phyloP scores from a whole-genome alignment of 805 yeast species.

The Sugiyamaella smithiae region DNA sequence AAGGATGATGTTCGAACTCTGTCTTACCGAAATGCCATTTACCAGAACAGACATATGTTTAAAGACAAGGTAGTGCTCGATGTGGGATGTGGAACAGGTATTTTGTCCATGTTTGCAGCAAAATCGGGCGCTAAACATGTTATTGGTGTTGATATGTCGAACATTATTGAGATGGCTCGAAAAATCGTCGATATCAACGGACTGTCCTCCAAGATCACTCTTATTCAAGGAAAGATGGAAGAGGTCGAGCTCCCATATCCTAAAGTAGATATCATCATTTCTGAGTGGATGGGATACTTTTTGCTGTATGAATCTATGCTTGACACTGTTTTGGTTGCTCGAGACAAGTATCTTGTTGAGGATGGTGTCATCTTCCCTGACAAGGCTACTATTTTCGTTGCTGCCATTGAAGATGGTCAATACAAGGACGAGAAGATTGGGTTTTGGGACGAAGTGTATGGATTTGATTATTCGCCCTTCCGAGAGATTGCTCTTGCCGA shows the following conservation, averaged over 20 bases:
- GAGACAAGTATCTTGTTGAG: conserved; percentile 75
- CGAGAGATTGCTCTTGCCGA: conserved; percentile 82
- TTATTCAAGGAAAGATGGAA: conserved; percentile 89
- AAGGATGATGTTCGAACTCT: conserved; percentile 92
- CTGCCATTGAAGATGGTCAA: conserved; percentile 89
- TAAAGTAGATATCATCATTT: conserved; percentile 88
- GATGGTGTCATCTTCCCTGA: conserved; percentile 96
- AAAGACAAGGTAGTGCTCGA: conserved; percentile 92
- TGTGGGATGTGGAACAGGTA: conserved; percentile 99
- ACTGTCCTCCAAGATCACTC: conserved; percentile 77
- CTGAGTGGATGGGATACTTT: conserved; percentile 99
- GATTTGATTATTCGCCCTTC: conserved; percentile 93
- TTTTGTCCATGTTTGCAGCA: conserved; percentile 95
- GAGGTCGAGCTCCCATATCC: conserved; percentile 81
- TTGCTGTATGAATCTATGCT: conserved; percentile 95
- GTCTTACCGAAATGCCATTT: conserved; percentile 87
- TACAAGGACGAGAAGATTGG: conserved; percentile 88
- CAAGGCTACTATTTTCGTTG: conserved; percentile 82
- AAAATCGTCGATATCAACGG: conserved; percentile 84
- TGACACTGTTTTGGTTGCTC: conserved; percentile 90
- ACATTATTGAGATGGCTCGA: conserved; percentile 94
- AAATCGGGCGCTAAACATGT: conserved; percentile 99
- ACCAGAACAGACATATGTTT: conserved; percentile 82
- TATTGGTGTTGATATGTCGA: conserved; percentile 95
- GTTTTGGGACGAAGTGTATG: conserved; percentile 96